Evolutionary conservation across 2,329 filamentous ascomycete species (phyloP), one percentile per base, ranked within the genome.

Genomic region (Dothidotthia symphoricarpi): DNA sequence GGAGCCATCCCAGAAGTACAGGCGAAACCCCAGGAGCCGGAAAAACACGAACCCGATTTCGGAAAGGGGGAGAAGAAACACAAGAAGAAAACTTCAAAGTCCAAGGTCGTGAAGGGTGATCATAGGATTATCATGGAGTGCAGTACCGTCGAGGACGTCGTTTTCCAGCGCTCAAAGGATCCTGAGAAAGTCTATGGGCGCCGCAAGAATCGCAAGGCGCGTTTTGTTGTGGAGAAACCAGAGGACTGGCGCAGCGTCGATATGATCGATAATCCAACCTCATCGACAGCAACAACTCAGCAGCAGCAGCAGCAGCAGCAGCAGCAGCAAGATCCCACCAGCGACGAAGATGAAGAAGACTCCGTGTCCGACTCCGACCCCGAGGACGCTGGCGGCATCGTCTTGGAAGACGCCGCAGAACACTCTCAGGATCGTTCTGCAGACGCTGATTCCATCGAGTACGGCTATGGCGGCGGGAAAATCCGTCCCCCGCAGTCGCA

Each of bases 81-180:
- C 45, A 41, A 61, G 41, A 58, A 63, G 14, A 67, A 64, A 41
- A 36, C 46, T 0, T 56, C 41, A 15, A 28, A 28, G 2, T 37
- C 41, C 6, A 39, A 52, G 9, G 37, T 44, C 0, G 32, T 42
- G 2, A 80, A 80, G 53, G 75, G 77, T 6, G 78, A 80, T 32
- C 59, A 66, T 4, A 58, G 77, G 1, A 58, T 77, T 5, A 63
- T 77, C 1, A 68, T 81, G 3, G 64, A 70, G 0, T 77, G 75
- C 42, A 68, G 70, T 13, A 66, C 71, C 11, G 71, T 80, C 3
- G 75, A 81, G 51, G 67, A 59, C 3, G 47, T 69, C 6, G 63
- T 81, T 1, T 81, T 81, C 48, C 71, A 71, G 5, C 59, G 64
- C 17, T 54, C 63, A 15, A 61, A 63, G 12, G 73, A 76, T 38